Percentiles rank a stretch among this genome's conserved stretches.
phyloP scores from a whole-genome alignment of 2,329 filamentous ascomycete genomes.

The Ceratocystis ficicola region DNA sequence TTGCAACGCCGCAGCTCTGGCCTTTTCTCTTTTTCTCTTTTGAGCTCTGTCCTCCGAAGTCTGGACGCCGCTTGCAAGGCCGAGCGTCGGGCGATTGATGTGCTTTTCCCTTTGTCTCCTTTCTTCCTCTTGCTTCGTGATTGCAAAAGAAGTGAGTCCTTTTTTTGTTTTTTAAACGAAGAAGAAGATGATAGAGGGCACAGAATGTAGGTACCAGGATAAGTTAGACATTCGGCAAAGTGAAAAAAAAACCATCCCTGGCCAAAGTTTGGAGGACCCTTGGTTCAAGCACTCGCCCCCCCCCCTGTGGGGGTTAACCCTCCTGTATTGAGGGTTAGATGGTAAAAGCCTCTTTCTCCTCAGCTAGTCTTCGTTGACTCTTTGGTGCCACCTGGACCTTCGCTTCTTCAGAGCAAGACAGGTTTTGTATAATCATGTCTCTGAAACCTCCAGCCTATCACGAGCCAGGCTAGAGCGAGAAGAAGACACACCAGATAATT shows the following conservation, averaged over 20 bases:
- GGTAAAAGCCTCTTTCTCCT: background rate
- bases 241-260: background rate
- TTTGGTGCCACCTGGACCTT: background rate
- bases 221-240: no score
- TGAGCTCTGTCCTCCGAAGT: conserved; percentile 7
- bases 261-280: background rate
- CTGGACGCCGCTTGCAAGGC: conserved; percentile 3
- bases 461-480: background rate
- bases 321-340: background rate
- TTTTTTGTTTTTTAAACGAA: background rate
- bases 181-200: background rate
- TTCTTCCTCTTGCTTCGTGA: background rate
- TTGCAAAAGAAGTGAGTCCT: background rate
- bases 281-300: background rate
- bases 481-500: background rate
- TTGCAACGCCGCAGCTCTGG: background rate
- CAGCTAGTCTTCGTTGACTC: background rate
- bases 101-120: background rate
- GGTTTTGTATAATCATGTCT: background rate
- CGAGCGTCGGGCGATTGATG: background rate
- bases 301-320: background rate
- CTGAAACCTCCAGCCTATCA: background rate
- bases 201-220: no score
- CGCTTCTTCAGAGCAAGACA: conserved; percentile 4
- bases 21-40: conserved; percentile 8